A percentile compares a stretch with the other conserved stretches of the same genome.
These are phyloP conservation scores for Carex scoparia DNA, from an alignment of 176 grass and related monocot genomes.

Conservation along the genomic window DNA sequence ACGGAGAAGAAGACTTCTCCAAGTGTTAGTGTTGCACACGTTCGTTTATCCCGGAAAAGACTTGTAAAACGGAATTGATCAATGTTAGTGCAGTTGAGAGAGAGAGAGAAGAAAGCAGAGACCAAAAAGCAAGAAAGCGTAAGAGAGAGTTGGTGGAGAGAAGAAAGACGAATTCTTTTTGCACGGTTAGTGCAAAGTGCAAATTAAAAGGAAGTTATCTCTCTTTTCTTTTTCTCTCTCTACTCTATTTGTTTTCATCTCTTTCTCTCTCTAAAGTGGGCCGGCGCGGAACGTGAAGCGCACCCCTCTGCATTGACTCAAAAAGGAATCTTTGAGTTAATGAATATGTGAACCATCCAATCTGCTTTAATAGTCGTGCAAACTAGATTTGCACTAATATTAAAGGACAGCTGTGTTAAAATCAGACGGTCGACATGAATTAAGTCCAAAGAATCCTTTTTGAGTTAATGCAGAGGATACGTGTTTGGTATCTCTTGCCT, in stretches of 20 bases:
- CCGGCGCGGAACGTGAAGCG: slow-evolving; percentile 9
- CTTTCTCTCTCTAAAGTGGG: neutral
- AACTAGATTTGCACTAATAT: too few species aligned
- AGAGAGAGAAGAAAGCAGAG: neutral
- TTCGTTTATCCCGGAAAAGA: too few species aligned
- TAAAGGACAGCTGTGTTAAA: too few species aligned
- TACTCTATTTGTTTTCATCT: slow-evolving; percentile 1
- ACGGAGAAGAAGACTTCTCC: too few species aligned
- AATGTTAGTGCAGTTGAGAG: neutral
- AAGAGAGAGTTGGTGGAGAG: slow-evolving; percentile 17
- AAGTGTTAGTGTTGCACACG: too few species aligned
- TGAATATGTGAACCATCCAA: too few species aligned
- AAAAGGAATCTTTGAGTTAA: too few species aligned
- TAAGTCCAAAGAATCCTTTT: too few species aligned
- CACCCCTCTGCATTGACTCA: neutral
- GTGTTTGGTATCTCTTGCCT: slow-evolving; percentile 1
- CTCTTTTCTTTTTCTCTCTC: neutral
- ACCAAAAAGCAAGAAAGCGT: neutral
- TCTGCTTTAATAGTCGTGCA: too few species aligned
- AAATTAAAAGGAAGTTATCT: slow-evolving; percentile 7
- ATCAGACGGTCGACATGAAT: too few species aligned
- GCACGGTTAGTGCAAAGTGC: slow-evolving; percentile 18
- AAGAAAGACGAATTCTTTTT: slow-evolving; percentile 10
- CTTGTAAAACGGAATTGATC: too few species aligned
- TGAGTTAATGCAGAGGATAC: too few species aligned